Conservation (phyloP, 768 basidiomycete species). For the Suillus cothurnatus region DNA sequence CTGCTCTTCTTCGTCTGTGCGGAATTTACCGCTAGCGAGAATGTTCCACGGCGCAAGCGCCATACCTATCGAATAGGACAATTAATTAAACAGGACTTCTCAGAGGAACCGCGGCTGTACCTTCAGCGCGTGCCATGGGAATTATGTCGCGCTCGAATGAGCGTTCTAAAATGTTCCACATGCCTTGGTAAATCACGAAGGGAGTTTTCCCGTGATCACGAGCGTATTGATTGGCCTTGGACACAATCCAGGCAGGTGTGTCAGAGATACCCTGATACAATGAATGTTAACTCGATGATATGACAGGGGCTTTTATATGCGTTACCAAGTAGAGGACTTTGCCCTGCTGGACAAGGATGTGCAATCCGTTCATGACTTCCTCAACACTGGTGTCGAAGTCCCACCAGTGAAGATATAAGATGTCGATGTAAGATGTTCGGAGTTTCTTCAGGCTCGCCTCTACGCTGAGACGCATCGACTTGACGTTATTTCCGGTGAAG, state of each 20-base stretch:
- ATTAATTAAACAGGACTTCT: background rate
- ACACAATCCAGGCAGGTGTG: constrained; percentile 43
- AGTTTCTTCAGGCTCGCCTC: constrained; percentile 27
- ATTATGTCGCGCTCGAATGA: constrained; percentile 49
- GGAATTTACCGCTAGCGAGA: constrained; percentile 37
- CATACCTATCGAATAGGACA: constrained; percentile 23
- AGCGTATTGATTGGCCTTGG: constrained; percentile 45
- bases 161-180: constrained; percentile 35
- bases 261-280: constrained; percentile 29
- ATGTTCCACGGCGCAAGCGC: constrained; percentile 42
- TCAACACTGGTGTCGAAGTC: constrained; percentile 40
- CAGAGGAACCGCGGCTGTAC: constrained; percentile 9
- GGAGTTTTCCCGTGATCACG: constrained; percentile 43
- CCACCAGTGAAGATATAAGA: constrained; percentile 35
- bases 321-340: constrained; percentile 41
- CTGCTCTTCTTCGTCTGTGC: constrained; percentile 34
- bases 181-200: constrained; percentile 48
- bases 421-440: constrained; percentile 26
- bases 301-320: constrained; percentile 10
- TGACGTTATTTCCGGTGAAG: constrained; percentile 51
- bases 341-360: constrained; percentile 38
- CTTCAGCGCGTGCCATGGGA: constrained; percentile 33
- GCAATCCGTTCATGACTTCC: constrained; percentile 43
- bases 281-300: background rate
- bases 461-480: constrained; percentile 44